A percentile compares a stretch with the other conserved stretches of the same genome.
Evolutionary conservation across 352 stramenopile species (phyloP).

Genomic region (Aphanomyces euteiches): DNA sequence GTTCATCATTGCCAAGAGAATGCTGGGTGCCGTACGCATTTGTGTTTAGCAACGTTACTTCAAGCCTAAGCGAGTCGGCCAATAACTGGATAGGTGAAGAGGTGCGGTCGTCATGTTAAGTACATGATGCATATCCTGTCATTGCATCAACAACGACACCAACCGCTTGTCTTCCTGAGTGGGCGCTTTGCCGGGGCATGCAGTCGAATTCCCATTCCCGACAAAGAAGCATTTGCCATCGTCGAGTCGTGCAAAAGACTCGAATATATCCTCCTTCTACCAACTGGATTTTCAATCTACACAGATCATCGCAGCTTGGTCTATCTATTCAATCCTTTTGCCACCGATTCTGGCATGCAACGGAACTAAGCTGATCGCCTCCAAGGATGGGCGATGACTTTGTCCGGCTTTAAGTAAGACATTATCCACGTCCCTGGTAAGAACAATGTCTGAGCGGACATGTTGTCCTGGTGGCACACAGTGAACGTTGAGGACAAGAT

Average conservation of each 20-base stretch:
- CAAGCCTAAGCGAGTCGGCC: slow-evolving; percentile 24
- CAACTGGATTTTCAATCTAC: slow-evolving; percentile 32
- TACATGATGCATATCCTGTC: not conserved
- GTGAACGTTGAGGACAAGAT: too few relatives aligned
- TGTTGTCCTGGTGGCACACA: slow-evolving; percentile 32
- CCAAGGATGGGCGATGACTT: slow-evolving; percentile 32
- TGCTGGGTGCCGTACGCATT: too few relatives aligned
- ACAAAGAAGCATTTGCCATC: slow-evolving; percentile 37
- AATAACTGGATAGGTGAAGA: too few relatives aligned
- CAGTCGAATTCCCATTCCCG: slow-evolving; percentile 30
- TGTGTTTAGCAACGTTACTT: too few relatives aligned
- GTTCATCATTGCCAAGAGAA: too few relatives aligned
- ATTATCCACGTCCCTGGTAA: slow-evolving; percentile 36
- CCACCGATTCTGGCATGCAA: not conserved
- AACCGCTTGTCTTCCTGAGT: slow-evolving; percentile 34
- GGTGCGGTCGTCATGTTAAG: slow-evolving; percentile 31
- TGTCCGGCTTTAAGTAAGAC: slow-evolving; percentile 35
- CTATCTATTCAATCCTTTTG: slow-evolving; percentile 35
- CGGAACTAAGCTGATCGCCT: slow-evolving; percentile 39
- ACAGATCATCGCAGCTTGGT: slow-evolving; percentile 36
- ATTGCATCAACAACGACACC: slow-evolving; percentile 30
- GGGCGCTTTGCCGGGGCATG: slow-evolving; percentile 27
- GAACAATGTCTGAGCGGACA: slow-evolving; percentile 38
- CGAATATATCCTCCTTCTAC: slow-evolving; percentile 32
- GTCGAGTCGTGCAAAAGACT: slow-evolving; percentile 35